Conservation (phyloP, 139 green algal genomes). For the Chlorella sp. region DNA sequence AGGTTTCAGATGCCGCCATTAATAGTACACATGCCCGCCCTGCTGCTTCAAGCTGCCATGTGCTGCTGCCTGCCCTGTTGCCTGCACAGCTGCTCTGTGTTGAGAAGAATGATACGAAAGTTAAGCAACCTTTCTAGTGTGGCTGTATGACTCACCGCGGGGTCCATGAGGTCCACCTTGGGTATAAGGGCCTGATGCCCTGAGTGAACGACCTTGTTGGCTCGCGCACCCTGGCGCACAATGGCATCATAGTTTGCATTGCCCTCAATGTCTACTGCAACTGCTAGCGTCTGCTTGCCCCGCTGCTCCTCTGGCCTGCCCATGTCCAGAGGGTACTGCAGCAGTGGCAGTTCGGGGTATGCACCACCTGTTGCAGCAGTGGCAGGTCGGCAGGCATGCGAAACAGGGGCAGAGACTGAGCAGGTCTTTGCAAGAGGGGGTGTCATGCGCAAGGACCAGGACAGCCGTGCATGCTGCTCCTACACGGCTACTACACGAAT, state of each 20-base stretch:
- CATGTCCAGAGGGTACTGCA: slow-evolving; percentile 92
- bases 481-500: no score
- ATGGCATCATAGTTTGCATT: slow-evolving; percentile 84
- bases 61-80: no score
- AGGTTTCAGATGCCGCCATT: no score
- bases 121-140: background rate
- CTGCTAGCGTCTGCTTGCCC: slow-evolving; percentile 67
- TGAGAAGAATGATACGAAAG: background rate
- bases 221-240: slow-evolving; percentile 69
- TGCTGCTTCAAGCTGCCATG: no score
- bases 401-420: no score
- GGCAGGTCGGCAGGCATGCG: no score
- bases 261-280: slow-evolving; percentile 75
- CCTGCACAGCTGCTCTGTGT: background rate
- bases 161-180: slow-evolving; percentile 69
- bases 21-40: no score
- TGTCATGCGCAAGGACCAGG: no score
- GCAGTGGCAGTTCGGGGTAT: slow-evolving; percentile 85
- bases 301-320: slow-evolving; percentile 32
- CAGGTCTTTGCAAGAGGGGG: no score
- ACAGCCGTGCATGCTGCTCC: no score
- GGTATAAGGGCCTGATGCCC: slow-evolving; percentile 79
- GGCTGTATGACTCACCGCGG: slow-evolving; percentile 50
- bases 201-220: slow-evolving; percentile 60
- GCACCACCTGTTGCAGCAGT: no score